Evolutionary conservation across 208 protist genomes (phyloP).

Genomic region (Acanthamoeba rhysodes): DNA sequence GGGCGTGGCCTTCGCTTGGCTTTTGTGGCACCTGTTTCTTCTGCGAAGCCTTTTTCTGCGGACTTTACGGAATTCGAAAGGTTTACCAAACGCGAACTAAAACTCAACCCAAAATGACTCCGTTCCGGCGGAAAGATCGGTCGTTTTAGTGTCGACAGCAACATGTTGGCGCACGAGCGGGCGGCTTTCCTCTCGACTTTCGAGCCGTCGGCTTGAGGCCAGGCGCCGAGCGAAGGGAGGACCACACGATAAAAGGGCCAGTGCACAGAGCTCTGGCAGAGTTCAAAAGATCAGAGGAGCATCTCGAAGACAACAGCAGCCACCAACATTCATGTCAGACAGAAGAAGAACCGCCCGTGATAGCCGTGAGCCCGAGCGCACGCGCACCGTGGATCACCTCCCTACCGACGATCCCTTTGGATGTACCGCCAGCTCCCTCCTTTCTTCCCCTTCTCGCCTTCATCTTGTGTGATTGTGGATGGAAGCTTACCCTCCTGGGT

Average conservation of each 20-base stretch:
- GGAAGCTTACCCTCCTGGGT: not conserved
- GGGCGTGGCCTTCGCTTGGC: no score
- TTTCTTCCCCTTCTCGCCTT: not conserved
- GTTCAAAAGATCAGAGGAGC: not conserved
- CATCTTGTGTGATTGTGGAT: not conserved
- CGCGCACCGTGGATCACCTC: not conserved
- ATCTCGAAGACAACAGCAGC: not conserved
- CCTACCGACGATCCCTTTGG: constrained; percentile 17
- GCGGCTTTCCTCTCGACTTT: constrained; percentile 45
- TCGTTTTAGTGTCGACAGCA: no score
- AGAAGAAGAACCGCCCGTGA: not conserved
- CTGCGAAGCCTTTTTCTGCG: no score
- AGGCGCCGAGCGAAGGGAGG: no score
- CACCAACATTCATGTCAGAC: not conserved
- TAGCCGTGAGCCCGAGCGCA: not conserved
- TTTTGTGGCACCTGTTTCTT: no score
- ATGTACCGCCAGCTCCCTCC: not conserved
- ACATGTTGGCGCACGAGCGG: not conserved
- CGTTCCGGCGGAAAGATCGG: no score
- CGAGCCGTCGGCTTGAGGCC: not conserved
- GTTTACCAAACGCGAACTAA: no score
- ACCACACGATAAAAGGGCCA: no score
- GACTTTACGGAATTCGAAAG: no score
- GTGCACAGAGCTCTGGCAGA: not conserved
- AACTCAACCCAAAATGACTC: no score